Conservation (phyloP, 352 stramenopile species). For the Blastocystis sp. region DNA sequence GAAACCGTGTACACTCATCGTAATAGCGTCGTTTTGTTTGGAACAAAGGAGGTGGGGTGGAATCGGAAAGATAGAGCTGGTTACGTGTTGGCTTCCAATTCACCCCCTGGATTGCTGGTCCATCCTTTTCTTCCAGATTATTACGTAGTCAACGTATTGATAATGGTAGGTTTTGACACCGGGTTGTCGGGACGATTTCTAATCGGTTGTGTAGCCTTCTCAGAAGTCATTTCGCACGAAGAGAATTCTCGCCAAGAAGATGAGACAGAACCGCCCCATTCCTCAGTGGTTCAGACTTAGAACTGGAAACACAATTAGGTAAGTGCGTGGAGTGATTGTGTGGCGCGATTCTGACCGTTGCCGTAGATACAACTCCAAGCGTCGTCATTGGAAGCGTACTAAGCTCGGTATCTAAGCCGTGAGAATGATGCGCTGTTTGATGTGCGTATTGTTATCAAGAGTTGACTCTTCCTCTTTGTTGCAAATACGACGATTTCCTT, state of each 20-base stretch:
- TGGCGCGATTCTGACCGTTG: neutral
- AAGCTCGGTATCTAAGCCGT: neutral
- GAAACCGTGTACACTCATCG: too few species aligned
- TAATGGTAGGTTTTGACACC: neutral
- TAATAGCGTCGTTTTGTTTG: too few species aligned
- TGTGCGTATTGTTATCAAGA: neutral
- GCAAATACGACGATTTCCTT: too few species aligned
- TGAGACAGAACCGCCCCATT: conserved; percentile 99
- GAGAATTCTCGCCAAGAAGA: conserved; percentile 98
- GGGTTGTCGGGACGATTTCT: neutral
- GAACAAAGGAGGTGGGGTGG: neutral
- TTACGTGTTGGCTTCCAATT: too few species aligned
- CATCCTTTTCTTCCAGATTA: neutral
- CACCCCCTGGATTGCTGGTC: neutral
- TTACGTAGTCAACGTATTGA: neutral
- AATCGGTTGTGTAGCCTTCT: conserved; percentile 82
- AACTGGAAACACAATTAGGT: conserved; percentile 98
- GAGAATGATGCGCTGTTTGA: neutral
- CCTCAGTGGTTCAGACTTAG: conserved; percentile 98
- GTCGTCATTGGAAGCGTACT: conserved; percentile 83
- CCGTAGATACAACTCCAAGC: conserved; percentile 97
- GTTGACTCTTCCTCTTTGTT: neutral
- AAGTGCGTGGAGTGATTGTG: conserved; percentile 20
- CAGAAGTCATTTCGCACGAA: conserved; percentile 99
- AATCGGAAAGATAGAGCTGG: neutral